Base-by-base conservation (phyloP, 2,329 filamentous ascomycete genomes). In the Fusarium musae region DNA sequence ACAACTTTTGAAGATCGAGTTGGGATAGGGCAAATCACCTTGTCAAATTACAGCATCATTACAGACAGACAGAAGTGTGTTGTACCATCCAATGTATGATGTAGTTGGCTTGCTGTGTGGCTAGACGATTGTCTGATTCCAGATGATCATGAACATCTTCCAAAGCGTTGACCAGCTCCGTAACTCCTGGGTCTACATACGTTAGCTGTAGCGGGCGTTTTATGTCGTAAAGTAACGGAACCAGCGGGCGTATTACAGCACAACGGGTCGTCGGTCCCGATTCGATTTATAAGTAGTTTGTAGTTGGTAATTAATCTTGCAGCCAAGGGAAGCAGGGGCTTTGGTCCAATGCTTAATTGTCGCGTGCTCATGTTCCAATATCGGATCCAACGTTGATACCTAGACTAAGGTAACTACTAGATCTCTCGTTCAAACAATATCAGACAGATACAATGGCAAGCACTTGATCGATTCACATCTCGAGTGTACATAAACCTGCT, bases 351-450 rank as follows among this genome's bases (percentile, higher is more conserved):
- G 66, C 34, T 70, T 71, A 63, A 71, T 52, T 72, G 69, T 72
- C 70, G 70, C 70, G 70, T 72, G 70, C 70, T 66, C 64, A 46
- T 60, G 66, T 60, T 70, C 47, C 59, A 69, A 69, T 36, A 59
- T 60, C 56, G 54, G 43, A 63, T 49, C 32, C 42, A 44, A 50
- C 9, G 40, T 49, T 36, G 32, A 26, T 37, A 37, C 9, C 36
- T 47, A 49, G 36, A 40, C 39, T 46, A 21, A 32, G 12, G 12
- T 34, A 34, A 9, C 9, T 28, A 15, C 44, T 28, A 46, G 23
- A 15, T 10, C 26, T 28, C 9, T 47, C 40, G 21, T 10, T 46
- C 52, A 26, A 21, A 34, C 52, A 28, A 39, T 19, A 30, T n/a
- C 50, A 23, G 16, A 23, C 21, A 28, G 34, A 30, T 13, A 40